Percentiles rank a stretch among this genome's conserved stretches.
These are phyloP conservation scores for Ophiobolus disseminans DNA, from an alignment of 2,329 filamentous ascomycete genomes.

Conservation along the genomic window DNA sequence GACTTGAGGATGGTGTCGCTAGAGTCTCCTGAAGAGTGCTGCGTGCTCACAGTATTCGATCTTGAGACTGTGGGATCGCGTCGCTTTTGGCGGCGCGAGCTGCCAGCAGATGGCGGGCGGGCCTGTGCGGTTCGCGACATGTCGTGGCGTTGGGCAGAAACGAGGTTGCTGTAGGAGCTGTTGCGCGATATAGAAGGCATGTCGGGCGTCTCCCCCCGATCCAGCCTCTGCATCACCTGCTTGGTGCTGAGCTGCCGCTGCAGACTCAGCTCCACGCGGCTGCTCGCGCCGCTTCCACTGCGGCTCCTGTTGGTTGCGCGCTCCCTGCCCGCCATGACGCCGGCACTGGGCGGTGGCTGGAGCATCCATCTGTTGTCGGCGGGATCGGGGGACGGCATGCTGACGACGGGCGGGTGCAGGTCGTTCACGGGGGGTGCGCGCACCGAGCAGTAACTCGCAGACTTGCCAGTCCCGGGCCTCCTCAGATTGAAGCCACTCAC, in stretches of 20 bases:
- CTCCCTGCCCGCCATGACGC: slow-evolving; percentile 88
- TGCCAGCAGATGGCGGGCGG: slow-evolving; percentile 39
- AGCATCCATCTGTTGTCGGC: slow-evolving; percentile 89
- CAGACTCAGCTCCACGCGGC: slow-evolving; percentile 47
- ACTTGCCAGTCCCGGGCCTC: slow-evolving; percentile 39
- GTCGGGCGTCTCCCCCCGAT: slow-evolving; percentile 45
- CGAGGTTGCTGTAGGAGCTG: slow-evolving; percentile 42
- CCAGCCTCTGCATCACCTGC: slow-evolving; percentile 45
- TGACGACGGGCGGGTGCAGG: slow-evolving; percentile 83
- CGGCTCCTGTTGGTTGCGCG: slow-evolving; percentile 67
- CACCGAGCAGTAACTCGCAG: slow-evolving; percentile 47
- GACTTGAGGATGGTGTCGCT: slow-evolving; percentile 30
- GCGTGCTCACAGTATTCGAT: slow-evolving; percentile 27
- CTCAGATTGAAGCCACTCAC: slow-evolving; percentile 24
- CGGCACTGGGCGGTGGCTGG: slow-evolving; percentile 86
- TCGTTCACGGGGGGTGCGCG: slow-evolving; percentile 80
- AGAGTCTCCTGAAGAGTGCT: slow-evolving; percentile 32
- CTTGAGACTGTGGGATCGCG: slow-evolving; percentile 37
- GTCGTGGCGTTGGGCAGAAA: slow-evolving; percentile 37
- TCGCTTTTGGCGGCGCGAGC: slow-evolving; percentile 36
- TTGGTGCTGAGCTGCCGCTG: slow-evolving; percentile 50
- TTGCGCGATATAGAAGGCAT: slow-evolving; percentile 45
- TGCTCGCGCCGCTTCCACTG: slow-evolving; percentile 57
- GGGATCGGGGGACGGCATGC: slow-evolving; percentile 71
- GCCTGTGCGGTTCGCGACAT: slow-evolving; percentile 37